Evolutionary conservation across 1,284 basidiomycete species (phyloP).

Genomic region (Xerocomus cyaneibrunnescens): DNA sequence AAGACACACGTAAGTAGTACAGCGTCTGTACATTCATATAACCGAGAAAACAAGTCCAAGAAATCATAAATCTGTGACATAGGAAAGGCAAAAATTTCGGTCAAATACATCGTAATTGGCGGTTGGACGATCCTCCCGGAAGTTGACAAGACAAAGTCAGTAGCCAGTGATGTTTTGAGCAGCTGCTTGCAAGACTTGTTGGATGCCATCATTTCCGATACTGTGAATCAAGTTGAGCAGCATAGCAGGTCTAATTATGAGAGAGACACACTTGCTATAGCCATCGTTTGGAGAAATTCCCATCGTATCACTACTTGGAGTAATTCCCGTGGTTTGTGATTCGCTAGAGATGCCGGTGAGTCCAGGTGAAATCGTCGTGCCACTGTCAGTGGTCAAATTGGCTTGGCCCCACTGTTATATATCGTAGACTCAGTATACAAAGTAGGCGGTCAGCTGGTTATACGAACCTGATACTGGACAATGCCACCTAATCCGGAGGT

Average conservation of each 20-base stretch:
- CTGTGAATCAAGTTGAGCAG: conserved; percentile 16
- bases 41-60: not conserved
- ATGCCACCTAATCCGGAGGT: conserved; percentile 48
- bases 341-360: conserved; percentile 33
- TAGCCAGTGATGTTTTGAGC: conserved; percentile 30
- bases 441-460: not conserved
- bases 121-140: not conserved
- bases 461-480: conserved; percentile 55
- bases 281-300: conserved; percentile 64
- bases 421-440: conserved; percentile 11
- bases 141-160: conserved; percentile 2
- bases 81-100: too few relatives aligned
- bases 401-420: conserved; percentile 50
- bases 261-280: conserved; percentile 42
- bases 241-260: not conserved
- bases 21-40: not conserved
- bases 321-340: conserved; percentile 35
- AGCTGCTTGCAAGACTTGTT: conserved; percentile 24
- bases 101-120: too few relatives aligned
- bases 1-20: not conserved
- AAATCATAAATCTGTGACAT: not conserved
- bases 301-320: conserved; percentile 36
- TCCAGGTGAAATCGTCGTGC: conserved; percentile 41
- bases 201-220: conserved; percentile 24
- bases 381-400: conserved; percentile 43